Evolutionary conservation across 805 yeast genomes (phyloP), one percentile per base, ranked within the genome.

Genomic region (Saturnispora besseyi): DNA sequence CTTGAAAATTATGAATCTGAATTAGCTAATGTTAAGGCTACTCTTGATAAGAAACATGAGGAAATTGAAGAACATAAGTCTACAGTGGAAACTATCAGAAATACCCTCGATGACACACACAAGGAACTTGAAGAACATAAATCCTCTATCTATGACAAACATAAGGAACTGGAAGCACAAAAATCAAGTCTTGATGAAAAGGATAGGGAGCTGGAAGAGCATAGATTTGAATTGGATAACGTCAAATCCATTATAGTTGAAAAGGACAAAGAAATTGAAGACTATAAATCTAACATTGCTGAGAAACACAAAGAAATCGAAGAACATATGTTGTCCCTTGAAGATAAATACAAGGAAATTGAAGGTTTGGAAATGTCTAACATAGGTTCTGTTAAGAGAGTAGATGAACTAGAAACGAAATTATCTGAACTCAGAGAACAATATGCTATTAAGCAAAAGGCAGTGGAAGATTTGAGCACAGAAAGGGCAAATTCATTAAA

Each of bases 1-100:
- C 21, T 28, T 22, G 24, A 52, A 48, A 44, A 49, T 51, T 26
- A 43, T 21, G 37, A 57, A 44, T 38, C 54, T 41, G 18, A 46
- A 15, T 13, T 40, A 15, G 50, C 10, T 6, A 34, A 10, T 34
- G 21, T 11, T 10, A 5, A 34, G 7, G 12, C 37, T n/a, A 34
- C 21, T 34, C 15, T 34, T 34, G 37, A 34, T 10, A 8, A 3
- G 2, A 34, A 34, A 13, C 6, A 34, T 3, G 9, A 34, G 7
- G 37, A 34, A 34, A 34, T 34, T 12, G 15, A 34, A 34, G 8
- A 34, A 7, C n/a, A 9, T 3, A 34, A 13, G n/a, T 10, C 37
- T n/a, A 8, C 3, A n/a, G 9, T 11, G 13, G 2, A n/a, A 7
- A n/a, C 37, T 34, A 13, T 21, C 8, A 34, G 18, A 18, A 2